These are phyloP conservation scores for Tetracladium marchalianum DNA, from an alignment of 495 filamentous ascomycete species.

Conservation along the genomic window DNA sequence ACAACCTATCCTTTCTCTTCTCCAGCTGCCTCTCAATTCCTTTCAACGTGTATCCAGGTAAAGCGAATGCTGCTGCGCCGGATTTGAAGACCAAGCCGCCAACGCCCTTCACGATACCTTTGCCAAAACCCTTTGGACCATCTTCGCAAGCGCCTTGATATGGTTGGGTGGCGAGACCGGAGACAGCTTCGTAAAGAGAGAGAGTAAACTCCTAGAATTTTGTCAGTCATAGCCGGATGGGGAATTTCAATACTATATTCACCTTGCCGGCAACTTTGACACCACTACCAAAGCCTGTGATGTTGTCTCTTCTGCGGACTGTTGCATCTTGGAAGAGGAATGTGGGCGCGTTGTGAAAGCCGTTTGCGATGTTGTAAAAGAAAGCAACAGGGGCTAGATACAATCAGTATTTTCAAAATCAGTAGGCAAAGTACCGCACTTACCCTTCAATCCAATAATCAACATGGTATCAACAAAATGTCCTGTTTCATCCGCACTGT, in stretches of 20 bases:
- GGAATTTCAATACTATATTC: neutral
- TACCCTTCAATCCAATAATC: conserved; percentile 13
- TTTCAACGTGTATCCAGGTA: conserved; percentile 50
- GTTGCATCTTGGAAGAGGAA: conserved; percentile 13
- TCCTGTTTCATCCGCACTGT: conserved; percentile 14
- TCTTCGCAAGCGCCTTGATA: conserved; percentile 46
- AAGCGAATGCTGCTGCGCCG: conserved; percentile 28
- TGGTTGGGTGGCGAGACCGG: conserved; percentile 59
- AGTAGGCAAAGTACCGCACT: neutral
- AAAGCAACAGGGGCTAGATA: conserved; percentile 16
- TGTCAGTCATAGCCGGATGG: neutral
- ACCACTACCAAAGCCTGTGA: conserved; percentile 59
- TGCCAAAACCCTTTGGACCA: conserved; percentile 47
- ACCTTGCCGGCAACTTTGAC: conserved; percentile 49
- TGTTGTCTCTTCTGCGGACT: conserved; percentile 37
- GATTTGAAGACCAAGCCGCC: conserved; percentile 62
- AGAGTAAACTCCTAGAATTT: conserved; percentile 43
- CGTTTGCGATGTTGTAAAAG: conserved; percentile 25
- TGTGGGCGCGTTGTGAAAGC: conserved; percentile 17
- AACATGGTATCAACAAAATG: conserved; percentile 13
- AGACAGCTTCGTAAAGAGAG: conserved; percentile 64
- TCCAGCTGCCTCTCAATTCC: conserved; percentile 54
- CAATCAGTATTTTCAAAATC: neutral
- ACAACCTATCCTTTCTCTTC: conserved; percentile 25
- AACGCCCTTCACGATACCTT: conserved; percentile 64